Conservation (phyloP, 345 rosid genomes). For the Luvunga scandens region DNA sequence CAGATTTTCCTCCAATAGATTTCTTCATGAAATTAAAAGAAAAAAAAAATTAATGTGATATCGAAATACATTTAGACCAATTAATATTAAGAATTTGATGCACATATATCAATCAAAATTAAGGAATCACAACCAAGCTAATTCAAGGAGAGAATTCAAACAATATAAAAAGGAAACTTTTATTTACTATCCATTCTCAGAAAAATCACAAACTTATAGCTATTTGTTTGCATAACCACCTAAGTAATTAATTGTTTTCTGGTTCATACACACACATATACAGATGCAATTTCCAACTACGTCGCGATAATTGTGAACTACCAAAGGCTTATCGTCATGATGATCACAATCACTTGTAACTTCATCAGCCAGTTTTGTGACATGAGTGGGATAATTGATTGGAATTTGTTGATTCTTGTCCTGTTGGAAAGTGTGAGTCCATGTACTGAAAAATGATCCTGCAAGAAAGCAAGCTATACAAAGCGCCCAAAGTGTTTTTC, state of each 20-base stretch:
- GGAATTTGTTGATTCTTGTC: slow-evolving; percentile 19
- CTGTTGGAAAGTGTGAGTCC: slow-evolving; percentile 19
- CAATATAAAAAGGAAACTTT: background rate
- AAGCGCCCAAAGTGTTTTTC: slow-evolving; percentile 53
- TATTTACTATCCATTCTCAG: background rate
- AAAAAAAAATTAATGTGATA: background rate
- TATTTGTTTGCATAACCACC: background rate
- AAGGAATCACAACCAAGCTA: background rate
- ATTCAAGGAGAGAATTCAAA: background rate
- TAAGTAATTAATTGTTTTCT: background rate
- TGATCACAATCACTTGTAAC: slow-evolving; percentile 51
- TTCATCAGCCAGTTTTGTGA: slow-evolving; percentile 18
- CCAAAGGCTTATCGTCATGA: background rate
- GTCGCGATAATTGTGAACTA: background rate
- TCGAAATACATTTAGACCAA: background rate
- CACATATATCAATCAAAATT: background rate
- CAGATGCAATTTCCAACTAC: background rate
- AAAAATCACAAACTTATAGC: background rate
- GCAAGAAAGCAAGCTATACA: slow-evolving; percentile 75
- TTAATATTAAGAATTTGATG: background rate
- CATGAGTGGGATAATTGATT: slow-evolving; percentile 19
- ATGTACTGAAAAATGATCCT: slow-evolving; percentile 58
- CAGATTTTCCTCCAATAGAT: slow-evolving; percentile 52
- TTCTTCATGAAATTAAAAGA: slow-evolving; percentile 33
- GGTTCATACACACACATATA: background rate